Evolutionary conservation across 2,329 filamentous ascomycete genomes (phyloP).

Genomic region (Penicillium concentricum): DNA sequence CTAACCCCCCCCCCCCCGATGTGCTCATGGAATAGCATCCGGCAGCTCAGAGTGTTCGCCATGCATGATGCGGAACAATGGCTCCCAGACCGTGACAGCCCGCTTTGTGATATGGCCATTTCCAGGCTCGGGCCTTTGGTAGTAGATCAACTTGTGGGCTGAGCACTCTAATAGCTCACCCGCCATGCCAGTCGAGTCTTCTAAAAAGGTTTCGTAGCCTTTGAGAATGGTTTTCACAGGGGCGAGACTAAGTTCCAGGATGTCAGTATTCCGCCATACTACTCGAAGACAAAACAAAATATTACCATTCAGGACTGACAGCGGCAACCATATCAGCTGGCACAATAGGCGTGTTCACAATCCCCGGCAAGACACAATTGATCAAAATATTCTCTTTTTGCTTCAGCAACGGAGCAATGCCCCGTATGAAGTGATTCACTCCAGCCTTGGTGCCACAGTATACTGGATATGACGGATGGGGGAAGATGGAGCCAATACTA

Average conservation of each 20-base stretch:
- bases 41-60: conserved; percentile 44
- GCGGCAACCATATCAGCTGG: conserved; percentile 47
- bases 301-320: conserved; percentile 36
- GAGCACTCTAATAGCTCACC: conserved; percentile 50
- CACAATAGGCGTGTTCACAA: conserved; percentile 48
- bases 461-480: conserved; percentile 48
- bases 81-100: conserved; percentile 51
- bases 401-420: conserved; percentile 41
- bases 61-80: conserved; percentile 48
- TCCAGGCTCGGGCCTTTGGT: conserved; percentile 36
- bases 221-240: conserved; percentile 46
- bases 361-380: conserved; percentile 51
- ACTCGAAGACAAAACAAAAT: background rate
- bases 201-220: conserved; percentile 48
- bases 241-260: conserved; percentile 33
- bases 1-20: background rate
- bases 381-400: conserved; percentile 50
- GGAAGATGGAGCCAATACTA: conserved; percentile 46
- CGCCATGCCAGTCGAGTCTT: conserved; percentile 43
- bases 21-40: conserved; percentile 35
- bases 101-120: conserved; percentile 46
- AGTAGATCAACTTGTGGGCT: conserved; percentile 42
- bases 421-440: conserved; percentile 44
- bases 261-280: background rate
- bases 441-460: conserved; percentile 55